A percentile compares a stretch with the other conserved stretches of the same genome.
Conservation (phyloP, 805 yeast genomes). For the Zygoascus bituminiphila region DNA sequence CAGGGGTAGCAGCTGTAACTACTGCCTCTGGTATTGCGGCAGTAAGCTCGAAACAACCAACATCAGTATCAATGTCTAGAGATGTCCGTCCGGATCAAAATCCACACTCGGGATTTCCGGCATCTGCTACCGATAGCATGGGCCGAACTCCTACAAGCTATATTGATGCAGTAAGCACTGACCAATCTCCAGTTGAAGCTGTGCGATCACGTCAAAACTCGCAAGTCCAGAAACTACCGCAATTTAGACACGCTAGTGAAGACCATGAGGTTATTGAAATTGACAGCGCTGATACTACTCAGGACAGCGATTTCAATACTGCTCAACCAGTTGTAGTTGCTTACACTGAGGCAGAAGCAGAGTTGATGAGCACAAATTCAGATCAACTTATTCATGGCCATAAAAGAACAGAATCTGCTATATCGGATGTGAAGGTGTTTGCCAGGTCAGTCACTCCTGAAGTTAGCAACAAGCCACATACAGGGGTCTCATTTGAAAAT, state of each 20-base stretch:
- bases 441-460: constrained; percentile 1
- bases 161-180: neutral
- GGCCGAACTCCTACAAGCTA: neutral
- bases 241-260: neutral
- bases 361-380: neutral
- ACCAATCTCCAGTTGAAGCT: neutral
- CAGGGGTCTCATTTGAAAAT: neutral
- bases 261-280: neutral
- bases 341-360: neutral
- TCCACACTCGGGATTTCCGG: neutral
- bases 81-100: neutral
- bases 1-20: neutral
- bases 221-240: neutral
- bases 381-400: neutral
- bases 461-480: too few relatives aligned
- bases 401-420: neutral
- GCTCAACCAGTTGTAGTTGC: neutral
- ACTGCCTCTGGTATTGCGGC: constrained; percentile 1
- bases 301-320: neutral
- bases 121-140: neutral
- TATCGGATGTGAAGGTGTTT: constrained; percentile 4
- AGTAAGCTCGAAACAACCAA: neutral
- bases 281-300: neutral
- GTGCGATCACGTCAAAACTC: neutral
- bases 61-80: neutral